Evolutionary conservation across 345 rosid genomes (phyloP).

Genomic region (Trapa incisa): DNA sequence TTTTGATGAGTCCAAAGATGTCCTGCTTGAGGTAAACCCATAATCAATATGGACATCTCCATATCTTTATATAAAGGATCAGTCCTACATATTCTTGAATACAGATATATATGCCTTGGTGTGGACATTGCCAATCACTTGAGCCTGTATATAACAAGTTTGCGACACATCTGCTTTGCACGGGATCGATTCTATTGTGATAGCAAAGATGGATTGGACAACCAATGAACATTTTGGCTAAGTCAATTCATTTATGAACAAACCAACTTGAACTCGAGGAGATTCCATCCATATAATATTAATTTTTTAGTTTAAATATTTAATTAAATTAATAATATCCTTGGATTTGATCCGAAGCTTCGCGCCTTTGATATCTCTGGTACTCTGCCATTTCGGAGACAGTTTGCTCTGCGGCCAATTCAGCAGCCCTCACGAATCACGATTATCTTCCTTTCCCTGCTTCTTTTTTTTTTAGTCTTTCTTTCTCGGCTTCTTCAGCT

Average conservation of each 20-base stretch:
- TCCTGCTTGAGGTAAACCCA: slow-evolving; percentile 76
- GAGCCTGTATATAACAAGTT: slow-evolving; percentile 91
- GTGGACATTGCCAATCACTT: slow-evolving; percentile 94
- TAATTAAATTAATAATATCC: too few relatives aligned
- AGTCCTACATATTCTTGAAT: slow-evolving; percentile 7
- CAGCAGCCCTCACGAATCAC: too few relatives aligned
- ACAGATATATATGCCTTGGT: slow-evolving; percentile 96
- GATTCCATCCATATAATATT: too few relatives aligned
- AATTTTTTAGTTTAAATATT: too few relatives aligned
- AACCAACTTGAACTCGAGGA: too few relatives aligned
- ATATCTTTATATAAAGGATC: slow-evolving; percentile 3
- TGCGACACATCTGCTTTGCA: slow-evolving; percentile 71
- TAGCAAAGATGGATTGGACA: slow-evolving; percentile 98
- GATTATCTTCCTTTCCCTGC: too few relatives aligned
- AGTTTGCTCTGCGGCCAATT: too few relatives aligned
- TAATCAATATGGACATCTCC: not conserved
- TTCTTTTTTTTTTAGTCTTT: too few relatives aligned
- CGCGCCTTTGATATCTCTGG: too few relatives aligned
- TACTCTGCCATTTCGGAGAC: too few relatives aligned
- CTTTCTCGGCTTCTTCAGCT: too few relatives aligned
- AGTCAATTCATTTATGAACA: slow-evolving; percentile 38
- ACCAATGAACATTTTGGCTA: slow-evolving; percentile 74
- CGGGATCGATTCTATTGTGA: slow-evolving; percentile 64
- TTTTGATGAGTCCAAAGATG: slow-evolving; percentile 90
- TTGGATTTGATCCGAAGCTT: too few relatives aligned